These are phyloP conservation scores for Phylloporus arenicola DNA, from an alignment of 768 basidiomycete species.

Conservation along the genomic window DNA sequence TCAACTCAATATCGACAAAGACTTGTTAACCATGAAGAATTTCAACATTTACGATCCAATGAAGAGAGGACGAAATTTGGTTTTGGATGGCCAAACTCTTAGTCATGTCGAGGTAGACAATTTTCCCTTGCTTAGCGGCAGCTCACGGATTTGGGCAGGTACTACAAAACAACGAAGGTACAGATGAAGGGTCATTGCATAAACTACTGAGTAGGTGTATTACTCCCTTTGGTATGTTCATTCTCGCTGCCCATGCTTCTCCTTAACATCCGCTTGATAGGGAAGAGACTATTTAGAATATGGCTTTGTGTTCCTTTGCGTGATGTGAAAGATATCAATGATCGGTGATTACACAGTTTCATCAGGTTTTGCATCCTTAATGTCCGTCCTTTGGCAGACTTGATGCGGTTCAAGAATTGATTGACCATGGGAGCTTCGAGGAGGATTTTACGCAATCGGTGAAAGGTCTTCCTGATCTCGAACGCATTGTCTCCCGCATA, in stretches of 20 bases:
- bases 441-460: constrained; percentile 67
- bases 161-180: constrained; percentile 89
- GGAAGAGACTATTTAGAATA: constrained; percentile 92
- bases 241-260: constrained; percentile 5
- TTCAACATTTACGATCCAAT: constrained; percentile 98
- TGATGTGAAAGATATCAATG: constrained; percentile 79
- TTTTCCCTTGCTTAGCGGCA: not conserved
- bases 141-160: constrained; percentile 42
- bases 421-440: constrained; percentile 74
- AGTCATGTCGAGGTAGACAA: constrained; percentile 55
- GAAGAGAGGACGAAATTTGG: constrained; percentile 77
- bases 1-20: constrained; percentile 93
- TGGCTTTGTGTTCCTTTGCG: constrained; percentile 94
- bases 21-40: constrained; percentile 91
- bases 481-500: constrained; percentile 90
- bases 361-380: constrained; percentile 10
- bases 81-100: constrained; percentile 91
- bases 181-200: constrained; percentile 83
- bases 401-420: constrained; percentile 90
- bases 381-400: constrained; percentile 46
- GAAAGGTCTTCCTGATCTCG: constrained; percentile 84
- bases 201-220: constrained; percentile 77
- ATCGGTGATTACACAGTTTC: constrained; percentile 48
- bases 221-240: constrained; percentile 76
- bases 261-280: constrained; percentile 34